Base-by-base conservation (phyloP, 169 alveolate genomes). In the Babesia gibsoni region DNA sequence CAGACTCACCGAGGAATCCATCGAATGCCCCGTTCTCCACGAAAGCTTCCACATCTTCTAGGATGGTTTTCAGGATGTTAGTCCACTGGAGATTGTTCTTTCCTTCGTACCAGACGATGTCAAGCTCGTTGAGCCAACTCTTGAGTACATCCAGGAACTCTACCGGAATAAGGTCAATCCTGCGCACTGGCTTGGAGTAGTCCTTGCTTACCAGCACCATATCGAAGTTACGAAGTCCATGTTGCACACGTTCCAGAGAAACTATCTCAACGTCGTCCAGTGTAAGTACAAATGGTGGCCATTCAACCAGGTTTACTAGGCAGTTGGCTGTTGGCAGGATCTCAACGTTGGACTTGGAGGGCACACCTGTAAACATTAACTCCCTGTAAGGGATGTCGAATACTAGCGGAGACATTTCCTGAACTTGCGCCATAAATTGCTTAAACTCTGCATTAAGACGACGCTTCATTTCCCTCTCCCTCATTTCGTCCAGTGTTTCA, bases 211-310 rank as follows among this genome's bases (percentile, higher is more conserved):
- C 94, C 67, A 97, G 92, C 14, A 95, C 96, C 96, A 97, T 94
- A 84, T 97, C 99, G 68, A 97, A 96, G 89, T 96, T 95, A 61
- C 97, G 91, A 41, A 95, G 82, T n/a, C 97, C 97, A 81, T 93
- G 97, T 57, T 92, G 96, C 4, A 97, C 98, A 63, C 99, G 89
- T 88, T 97, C 99, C 58, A 97, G 93, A 27, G 98, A 96, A 6
- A 96, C 98, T 4, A 94, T 86, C 82, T 97, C 99, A 23, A 97
- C 91, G 54, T 97, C 99, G 50, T 90, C 96, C 48, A 97, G 91
- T 25, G 96, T 89, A 35, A 96, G 89, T 9, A 97, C 97, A 64
- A 96, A 97, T 37, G 98, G 98, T 23, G 99, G 99, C 89, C 93
- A 91, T 70, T 97, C 99, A 37, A 92, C 90, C 50, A 97, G 74